Conservation (phyloP, 768 basidiomycete species). For the Russula sp. region DNA sequence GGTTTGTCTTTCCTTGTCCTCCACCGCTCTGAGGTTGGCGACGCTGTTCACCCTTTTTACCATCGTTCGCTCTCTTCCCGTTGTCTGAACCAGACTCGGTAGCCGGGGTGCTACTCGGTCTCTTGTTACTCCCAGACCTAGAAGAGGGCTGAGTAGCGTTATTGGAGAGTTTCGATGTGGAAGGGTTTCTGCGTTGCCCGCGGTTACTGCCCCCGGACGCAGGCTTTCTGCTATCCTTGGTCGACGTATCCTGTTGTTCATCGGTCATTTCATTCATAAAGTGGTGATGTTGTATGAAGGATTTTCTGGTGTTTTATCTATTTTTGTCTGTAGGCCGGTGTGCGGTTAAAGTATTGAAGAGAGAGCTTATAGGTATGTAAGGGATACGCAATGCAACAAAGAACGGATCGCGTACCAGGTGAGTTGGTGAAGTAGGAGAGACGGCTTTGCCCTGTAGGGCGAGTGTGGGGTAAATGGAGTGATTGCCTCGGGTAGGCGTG, state of each 20-base stretch:
- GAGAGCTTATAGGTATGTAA: slow-evolving; percentile 12
- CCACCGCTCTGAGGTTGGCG: slow-evolving; percentile 39
- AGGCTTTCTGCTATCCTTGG: slow-evolving; percentile 75
- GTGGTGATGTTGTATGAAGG: slow-evolving; percentile 37
- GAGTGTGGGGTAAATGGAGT: slow-evolving; percentile 65
- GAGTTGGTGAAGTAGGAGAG: slow-evolving; percentile 45
- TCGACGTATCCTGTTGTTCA: slow-evolving; percentile 49
- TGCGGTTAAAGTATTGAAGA: slow-evolving; percentile 28
- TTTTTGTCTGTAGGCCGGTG: slow-evolving; percentile 32
- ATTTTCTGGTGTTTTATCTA: slow-evolving; percentile 50
- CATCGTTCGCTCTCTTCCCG: slow-evolving; percentile 55
- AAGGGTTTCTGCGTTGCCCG: slow-evolving; percentile 56
- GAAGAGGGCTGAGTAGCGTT: slow-evolving; percentile 40
- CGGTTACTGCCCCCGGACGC: slow-evolving; percentile 47
- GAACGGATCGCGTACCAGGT: slow-evolving; percentile 42
- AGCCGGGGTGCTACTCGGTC: slow-evolving; percentile 41
- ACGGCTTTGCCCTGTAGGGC: slow-evolving; percentile 89
- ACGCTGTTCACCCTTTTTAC: slow-evolving; percentile 53
- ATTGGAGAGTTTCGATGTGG: slow-evolving; percentile 46
- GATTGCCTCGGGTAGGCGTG: slow-evolving; percentile 56
- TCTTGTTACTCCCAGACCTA: slow-evolving; percentile 60
- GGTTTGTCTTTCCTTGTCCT: slow-evolving; percentile 37
- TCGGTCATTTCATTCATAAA: slow-evolving; percentile 89
- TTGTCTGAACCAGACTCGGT: slow-evolving; percentile 71
- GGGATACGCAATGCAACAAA: slow-evolving; percentile 14